phyloP scores from a whole-genome alignment of 75 land plant species.

The Picea sitchensis region DNA sequence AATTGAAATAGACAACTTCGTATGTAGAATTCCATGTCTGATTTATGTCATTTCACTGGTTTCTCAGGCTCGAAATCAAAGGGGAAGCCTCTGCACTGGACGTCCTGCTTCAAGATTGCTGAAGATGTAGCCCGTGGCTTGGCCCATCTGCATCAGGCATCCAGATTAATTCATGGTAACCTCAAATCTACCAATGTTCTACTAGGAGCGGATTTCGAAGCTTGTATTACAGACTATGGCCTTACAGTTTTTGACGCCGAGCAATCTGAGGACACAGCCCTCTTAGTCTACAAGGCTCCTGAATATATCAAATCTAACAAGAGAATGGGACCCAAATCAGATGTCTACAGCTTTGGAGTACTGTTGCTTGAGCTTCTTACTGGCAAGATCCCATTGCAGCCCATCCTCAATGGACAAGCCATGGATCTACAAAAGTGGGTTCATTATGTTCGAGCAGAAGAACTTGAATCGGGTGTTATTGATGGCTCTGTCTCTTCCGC shows the following conservation, averaged over 20 bases:
- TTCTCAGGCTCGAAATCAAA: constrained; percentile 35
- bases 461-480: constrained; percentile 58
- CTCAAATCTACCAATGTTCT: constrained; percentile 78
- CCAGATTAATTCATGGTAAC: constrained; percentile 53
- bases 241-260: constrained; percentile 45
- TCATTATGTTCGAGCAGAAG: constrained; percentile 46
- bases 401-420: constrained; percentile 53
- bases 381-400: constrained; percentile 69
- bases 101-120: constrained; percentile 82
- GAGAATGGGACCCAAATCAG: constrained; percentile 68
- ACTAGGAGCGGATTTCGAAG: constrained; percentile 68
- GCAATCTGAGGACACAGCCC: constrained; percentile 36
- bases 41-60: constrained; percentile 19
- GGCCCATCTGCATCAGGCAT: constrained; percentile 65
- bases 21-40: neutral
- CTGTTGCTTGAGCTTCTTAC: constrained; percentile 75
- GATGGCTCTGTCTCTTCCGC: constrained; percentile 40
- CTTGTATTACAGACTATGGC: constrained; percentile 69
- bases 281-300: constrained; percentile 86
- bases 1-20: neutral
- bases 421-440: constrained; percentile 53
- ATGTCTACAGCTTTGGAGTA: constrained; percentile 94
- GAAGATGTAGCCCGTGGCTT: constrained; percentile 74
- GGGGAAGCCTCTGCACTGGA: constrained; percentile 88
- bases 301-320: constrained; percentile 64